These are phyloP conservation scores for Aurinia saxatilis DNA, from an alignment of 345 rosid species.

Conservation along the genomic window DNA sequence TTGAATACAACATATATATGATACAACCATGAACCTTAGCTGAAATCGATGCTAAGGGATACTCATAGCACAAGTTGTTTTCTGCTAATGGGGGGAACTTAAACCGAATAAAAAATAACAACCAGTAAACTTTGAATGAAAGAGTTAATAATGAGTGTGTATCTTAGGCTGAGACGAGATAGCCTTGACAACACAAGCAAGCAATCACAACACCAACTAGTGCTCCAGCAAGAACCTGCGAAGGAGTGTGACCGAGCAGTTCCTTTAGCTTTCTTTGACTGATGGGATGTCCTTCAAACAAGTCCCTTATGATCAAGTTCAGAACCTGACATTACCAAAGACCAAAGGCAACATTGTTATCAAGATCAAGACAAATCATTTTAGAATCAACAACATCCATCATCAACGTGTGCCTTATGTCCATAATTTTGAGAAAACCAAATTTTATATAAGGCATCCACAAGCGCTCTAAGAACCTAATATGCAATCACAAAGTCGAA, in stretches of 20 bases:
- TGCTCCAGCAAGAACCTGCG: constrained; percentile 89
- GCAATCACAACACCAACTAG: constrained; percentile 70
- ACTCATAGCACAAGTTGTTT: not conserved
- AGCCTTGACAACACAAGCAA: constrained; percentile 60
- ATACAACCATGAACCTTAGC: constrained; percentile 4
- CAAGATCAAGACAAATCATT: not conserved
- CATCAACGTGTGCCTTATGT: not conserved
- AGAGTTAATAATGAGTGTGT: not conserved
- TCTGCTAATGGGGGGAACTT: constrained; percentile 1
- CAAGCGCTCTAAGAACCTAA: constrained; percentile 1
- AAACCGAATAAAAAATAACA: not conserved
- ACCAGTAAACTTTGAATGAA: not conserved
- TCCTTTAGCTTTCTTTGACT: constrained; percentile 93
- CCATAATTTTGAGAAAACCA: not conserved
- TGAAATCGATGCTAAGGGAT: not conserved
- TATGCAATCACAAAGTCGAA: not conserved
- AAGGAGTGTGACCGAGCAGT: constrained; percentile 86
- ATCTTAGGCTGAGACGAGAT: constrained; percentile 43
- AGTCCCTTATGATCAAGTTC: constrained; percentile 76
- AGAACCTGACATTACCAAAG: constrained; percentile 47
- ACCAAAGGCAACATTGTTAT: not conserved
- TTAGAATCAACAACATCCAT: not conserved
- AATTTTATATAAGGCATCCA: not conserved
- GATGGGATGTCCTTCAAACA: constrained; percentile 91
- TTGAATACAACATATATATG: constrained; percentile 16